Percentiles rank a stretch among this genome's conserved stretches.
Conservation (phyloP, 495 filamentous ascomycete genomes). For the Pseudevernia furfuracea region DNA sequence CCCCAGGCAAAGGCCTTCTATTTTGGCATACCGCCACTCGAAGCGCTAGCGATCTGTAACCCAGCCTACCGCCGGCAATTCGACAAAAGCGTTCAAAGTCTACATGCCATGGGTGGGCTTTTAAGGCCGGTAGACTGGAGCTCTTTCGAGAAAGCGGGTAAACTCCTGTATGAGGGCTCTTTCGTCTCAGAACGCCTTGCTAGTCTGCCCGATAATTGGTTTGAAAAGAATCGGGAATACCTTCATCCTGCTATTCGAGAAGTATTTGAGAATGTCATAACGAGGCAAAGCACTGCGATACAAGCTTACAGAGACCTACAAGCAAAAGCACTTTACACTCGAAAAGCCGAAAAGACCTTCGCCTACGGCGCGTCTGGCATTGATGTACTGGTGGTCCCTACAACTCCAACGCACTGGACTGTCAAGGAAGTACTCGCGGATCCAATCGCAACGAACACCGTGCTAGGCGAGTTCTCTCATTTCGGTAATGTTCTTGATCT, state of each 20-base stretch:
- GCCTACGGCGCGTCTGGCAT: slow-evolving; percentile 37
- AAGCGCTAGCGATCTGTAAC: slow-evolving; percentile 42
- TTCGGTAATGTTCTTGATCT: slow-evolving; percentile 59
- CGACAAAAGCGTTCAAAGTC: slow-evolving; percentile 33
- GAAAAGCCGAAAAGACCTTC: slow-evolving; percentile 42
- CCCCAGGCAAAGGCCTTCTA: slow-evolving; percentile 40
- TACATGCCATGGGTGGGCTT: slow-evolving; percentile 43
- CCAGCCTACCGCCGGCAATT: slow-evolving; percentile 40
- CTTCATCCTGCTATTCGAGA: slow-evolving; percentile 50
- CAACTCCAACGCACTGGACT: slow-evolving; percentile 50
- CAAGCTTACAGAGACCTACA: slow-evolving; percentile 50
- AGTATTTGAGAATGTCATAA: slow-evolving; percentile 42
- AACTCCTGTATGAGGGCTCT: slow-evolving; percentile 49
- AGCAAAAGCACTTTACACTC: slow-evolving; percentile 38
- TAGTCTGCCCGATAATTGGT: slow-evolving; percentile 38
- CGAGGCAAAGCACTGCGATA: slow-evolving; percentile 42
- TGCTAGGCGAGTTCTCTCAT: slow-evolving; percentile 55
- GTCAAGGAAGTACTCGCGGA: slow-evolving; percentile 49
- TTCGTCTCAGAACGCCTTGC: slow-evolving; percentile 52
- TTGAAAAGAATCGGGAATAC: slow-evolving; percentile 31
- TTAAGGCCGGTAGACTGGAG: slow-evolving; percentile 45
- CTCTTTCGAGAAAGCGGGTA: slow-evolving; percentile 47
- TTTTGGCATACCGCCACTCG: slow-evolving; percentile 46
- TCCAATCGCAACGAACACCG: slow-evolving; percentile 48
- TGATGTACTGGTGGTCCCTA: slow-evolving; percentile 56